Evolutionary conservation across 208 protist species (phyloP).

Genomic region (Phytomonas serpens): DNA sequence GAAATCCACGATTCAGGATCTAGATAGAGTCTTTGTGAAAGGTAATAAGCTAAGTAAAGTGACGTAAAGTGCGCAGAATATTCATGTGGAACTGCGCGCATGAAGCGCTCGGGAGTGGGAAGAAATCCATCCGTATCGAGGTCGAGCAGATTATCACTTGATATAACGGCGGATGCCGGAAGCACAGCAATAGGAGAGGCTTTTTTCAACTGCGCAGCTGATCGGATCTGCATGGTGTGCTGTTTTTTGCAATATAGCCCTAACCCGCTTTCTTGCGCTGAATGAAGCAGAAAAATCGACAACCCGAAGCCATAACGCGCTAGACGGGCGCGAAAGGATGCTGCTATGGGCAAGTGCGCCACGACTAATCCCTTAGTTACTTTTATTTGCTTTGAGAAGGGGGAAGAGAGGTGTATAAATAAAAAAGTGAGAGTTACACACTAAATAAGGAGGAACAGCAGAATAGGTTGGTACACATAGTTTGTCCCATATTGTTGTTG

Average conservation of each 20-base stretch:
- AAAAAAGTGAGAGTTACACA: not conserved
- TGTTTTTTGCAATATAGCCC: not conserved
- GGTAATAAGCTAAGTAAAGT: conserved; percentile 22
- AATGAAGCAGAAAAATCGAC: not conserved
- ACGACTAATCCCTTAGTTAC: not conserved
- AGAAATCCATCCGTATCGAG: conserved; percentile 25
- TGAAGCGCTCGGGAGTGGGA: conserved; percentile 24
- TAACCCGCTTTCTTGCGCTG: not conserved
- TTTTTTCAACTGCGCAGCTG: conserved; percentile 3
- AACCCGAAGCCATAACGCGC: not conserved
- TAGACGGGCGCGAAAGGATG: not conserved
- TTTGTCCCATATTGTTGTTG: too few species aligned
- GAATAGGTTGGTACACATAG: too few species aligned
- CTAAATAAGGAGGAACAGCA: too few species aligned
- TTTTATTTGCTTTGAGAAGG: not conserved
- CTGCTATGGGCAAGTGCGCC: not conserved
- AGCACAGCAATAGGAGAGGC: conserved; percentile 16
- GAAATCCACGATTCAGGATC: conserved; percentile 17
- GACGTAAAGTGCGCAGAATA: conserved; percentile 11
- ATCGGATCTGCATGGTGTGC: not conserved
- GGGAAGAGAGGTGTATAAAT: not conserved
- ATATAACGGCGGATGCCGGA: conserved; percentile 20
- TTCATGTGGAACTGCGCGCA: conserved; percentile 15
- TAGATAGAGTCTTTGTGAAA: conserved; percentile 17
- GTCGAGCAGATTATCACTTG: conserved; percentile 20